Percentiles rank a stretch among this genome's conserved stretches.
Conservation (phyloP, 768 basidiomycete genomes). For the Amanita subjunquillea region DNA sequence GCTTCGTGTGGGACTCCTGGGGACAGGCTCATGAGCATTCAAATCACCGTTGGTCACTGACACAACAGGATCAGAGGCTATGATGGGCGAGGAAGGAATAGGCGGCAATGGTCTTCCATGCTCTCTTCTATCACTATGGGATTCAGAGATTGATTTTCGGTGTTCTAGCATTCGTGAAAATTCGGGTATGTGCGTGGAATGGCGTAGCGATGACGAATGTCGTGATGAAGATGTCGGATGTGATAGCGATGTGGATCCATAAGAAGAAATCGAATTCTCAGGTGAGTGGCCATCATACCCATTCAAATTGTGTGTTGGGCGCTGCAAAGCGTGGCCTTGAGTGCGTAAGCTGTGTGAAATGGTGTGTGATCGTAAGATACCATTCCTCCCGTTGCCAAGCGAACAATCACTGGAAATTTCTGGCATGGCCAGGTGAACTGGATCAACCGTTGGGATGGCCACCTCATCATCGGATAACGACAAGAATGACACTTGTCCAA, state of each 20-base stretch:
- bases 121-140: background rate
- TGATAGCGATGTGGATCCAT: slow-evolving; percentile 1
- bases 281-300: background rate
- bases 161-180: slow-evolving; percentile 1
- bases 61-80: background rate
- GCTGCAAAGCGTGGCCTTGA: background rate
- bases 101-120: slow-evolving; percentile 3
- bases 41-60: background rate
- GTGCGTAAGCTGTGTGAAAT: background rate
- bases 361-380: background rate
- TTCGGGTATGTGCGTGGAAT: background rate
- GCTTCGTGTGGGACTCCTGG: background rate
- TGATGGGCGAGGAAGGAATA: background rate
- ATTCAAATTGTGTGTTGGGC: background rate
- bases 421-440: background rate
- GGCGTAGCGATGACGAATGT: background rate
- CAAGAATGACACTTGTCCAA: background rate
- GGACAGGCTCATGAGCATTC: background rate
- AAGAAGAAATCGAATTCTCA: background rate
- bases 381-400: background rate
- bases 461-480: background rate
- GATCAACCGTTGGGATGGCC: background rate
- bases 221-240: background rate
- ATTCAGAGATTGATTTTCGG: slow-evolving; percentile 1
- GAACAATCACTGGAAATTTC: background rate